Evolutionary conservation across 176 grass and related monocot genomes (phyloP).

Genomic region (Oryza officinalis): DNA sequence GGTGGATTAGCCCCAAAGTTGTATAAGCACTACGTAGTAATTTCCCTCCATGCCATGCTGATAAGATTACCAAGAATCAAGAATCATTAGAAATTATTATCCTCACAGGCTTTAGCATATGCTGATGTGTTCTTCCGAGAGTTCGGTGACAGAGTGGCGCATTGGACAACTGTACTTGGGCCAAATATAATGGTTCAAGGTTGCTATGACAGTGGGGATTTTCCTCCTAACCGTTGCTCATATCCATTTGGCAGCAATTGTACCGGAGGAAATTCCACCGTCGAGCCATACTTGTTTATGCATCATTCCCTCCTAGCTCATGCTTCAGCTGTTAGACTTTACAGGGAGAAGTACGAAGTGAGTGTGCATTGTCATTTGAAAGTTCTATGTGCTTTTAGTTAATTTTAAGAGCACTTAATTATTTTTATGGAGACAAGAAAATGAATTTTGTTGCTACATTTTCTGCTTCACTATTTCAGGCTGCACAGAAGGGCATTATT

Average conservation of each 20-base stretch:
- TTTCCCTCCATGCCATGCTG: no score
- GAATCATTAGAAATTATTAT: neutral
- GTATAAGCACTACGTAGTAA: constrained; percentile 24
- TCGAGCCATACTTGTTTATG: constrained; percentile 59
- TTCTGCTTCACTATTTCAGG: constrained; percentile 11
- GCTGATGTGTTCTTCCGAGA: constrained; percentile 64
- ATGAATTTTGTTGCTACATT: neutral
- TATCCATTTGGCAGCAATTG: constrained; percentile 63
- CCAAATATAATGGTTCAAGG: constrained; percentile 35
- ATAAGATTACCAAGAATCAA: neutral
- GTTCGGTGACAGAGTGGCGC: constrained; percentile 59
- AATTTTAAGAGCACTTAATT: neutral
- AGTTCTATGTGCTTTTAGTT: neutral
- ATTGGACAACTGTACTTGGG: constrained; percentile 59
- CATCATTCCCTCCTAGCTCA: constrained; percentile 57
- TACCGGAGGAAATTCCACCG: constrained; percentile 49
- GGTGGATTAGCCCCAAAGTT: constrained; percentile 64
- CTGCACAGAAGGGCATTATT: constrained; percentile 45
- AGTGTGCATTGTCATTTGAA: neutral
- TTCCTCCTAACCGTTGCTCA: constrained; percentile 54
- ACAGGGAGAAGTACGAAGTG: constrained; percentile 60
- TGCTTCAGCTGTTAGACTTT: constrained; percentile 52
- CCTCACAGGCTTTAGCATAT: constrained; percentile 19
- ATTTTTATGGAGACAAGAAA: neutral
- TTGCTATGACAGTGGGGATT: constrained; percentile 5